Conservation (phyloP, 2,329 filamentous ascomycete species). For the Myriosclerotinia duriaeana region DNA sequence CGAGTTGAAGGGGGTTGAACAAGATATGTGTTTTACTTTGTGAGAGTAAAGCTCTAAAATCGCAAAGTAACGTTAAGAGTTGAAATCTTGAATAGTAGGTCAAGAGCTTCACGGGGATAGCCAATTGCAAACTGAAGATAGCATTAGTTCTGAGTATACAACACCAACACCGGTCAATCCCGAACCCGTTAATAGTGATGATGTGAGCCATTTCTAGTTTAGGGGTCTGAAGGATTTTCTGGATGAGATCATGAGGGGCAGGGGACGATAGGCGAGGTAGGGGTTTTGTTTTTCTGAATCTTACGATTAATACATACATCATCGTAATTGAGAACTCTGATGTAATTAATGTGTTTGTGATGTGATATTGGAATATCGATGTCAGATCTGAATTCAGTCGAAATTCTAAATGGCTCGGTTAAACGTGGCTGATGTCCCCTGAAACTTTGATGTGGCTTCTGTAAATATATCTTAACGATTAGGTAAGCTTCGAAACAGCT, state of each 20-base stretch:
- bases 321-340: not conserved
- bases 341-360: not conserved
- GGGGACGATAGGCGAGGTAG: not conserved
- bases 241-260: not conserved
- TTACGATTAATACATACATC: not conserved
- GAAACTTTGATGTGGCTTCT: constrained; percentile 1
- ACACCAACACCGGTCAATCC: no score
- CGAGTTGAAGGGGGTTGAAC: no score
- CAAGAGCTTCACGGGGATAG: not conserved
- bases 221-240: not conserved
- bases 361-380: not conserved
- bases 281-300: not conserved
- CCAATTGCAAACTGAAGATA: not conserved
- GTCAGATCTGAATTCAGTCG: no score
- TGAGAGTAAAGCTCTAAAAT: no score
- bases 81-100: not conserved
- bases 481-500: not conserved
- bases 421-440: not conserved
- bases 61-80: not conserved
- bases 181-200: not conserved
- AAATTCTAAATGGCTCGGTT: not conserved
- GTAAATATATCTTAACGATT: not conserved
- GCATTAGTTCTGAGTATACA: not conserved
- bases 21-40: no score
- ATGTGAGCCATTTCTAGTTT: not conserved